phyloP scores from a whole-genome alignment of 441 rosid genomes.

The Gossypium gossypioides region DNA sequence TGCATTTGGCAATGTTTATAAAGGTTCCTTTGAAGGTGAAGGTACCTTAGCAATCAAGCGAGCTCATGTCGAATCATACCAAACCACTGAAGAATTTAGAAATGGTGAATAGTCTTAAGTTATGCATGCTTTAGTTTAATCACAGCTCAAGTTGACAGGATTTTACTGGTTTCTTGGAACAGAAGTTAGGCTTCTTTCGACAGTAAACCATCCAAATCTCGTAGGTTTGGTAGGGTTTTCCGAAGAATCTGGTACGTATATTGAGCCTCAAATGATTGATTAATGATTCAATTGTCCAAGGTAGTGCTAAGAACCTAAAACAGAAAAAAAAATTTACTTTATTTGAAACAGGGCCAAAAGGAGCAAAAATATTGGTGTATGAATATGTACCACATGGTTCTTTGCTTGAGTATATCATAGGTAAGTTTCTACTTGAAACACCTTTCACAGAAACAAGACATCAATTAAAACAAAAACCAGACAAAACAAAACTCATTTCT shows the following conservation, averaged over 20 bases:
- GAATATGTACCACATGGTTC: conserved; percentile 55
- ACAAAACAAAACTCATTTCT: not conserved
- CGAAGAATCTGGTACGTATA: conserved; percentile 39
- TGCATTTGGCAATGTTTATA: conserved; percentile 48
- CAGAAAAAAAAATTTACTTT: not conserved
- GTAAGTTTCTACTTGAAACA: conserved; percentile 20
- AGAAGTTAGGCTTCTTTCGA: conserved; percentile 50
- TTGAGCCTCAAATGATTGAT: not conserved
- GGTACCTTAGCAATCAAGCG: conserved; percentile 47
- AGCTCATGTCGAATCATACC: conserved; percentile 41
- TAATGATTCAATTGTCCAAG: not conserved
- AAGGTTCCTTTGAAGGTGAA: conserved; percentile 32
- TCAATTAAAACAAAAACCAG: not conserved
- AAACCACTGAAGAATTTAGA: conserved; percentile 44
- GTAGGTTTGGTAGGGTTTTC: conserved; percentile 51
- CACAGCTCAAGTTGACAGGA: conserved; percentile 1
- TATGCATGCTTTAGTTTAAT: not conserved
- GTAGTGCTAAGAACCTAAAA: not conserved
- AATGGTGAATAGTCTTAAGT: conserved; percentile 31
- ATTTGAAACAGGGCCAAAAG: conserved; percentile 30
- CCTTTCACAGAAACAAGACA: not conserved
- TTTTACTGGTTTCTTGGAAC: conserved; percentile 23
- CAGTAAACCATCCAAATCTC: conserved; percentile 50
- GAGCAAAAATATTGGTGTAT: conserved; percentile 38
- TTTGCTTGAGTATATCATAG: conserved; percentile 43